phyloP scores from a whole-genome alignment of 2,329 filamentous ascomycete genomes.

The Pleomassaria siparia region DNA sequence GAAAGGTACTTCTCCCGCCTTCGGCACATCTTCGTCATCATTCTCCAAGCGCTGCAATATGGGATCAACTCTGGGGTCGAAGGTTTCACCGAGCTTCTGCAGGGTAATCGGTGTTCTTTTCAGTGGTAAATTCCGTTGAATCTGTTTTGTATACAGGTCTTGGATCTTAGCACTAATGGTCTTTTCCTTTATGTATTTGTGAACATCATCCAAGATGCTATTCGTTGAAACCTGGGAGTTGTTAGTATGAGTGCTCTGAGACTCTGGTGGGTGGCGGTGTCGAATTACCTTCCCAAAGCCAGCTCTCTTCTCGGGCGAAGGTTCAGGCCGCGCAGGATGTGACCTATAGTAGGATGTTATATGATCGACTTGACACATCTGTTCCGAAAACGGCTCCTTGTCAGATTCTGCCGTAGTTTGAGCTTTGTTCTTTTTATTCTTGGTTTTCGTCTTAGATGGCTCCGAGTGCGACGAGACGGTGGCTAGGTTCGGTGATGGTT shows the following conservation, averaged over 20 bases:
- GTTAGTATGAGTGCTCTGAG: neutral
- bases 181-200: neutral
- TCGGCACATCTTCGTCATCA: neutral
- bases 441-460: constrained; percentile 2
- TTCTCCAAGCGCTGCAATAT: neutral
- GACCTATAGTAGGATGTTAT: neutral
- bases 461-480: neutral
- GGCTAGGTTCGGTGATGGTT: constrained; percentile 5
- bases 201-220: neutral
- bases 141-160: neutral
- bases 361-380: neutral
- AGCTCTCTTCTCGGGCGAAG: neutral
- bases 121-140: neutral
- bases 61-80: neutral
- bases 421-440: constrained; percentile 8
- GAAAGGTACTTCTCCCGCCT: constrained; percentile 1
- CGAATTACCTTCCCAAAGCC: neutral
- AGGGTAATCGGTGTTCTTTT: neutral
- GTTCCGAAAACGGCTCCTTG: neutral
- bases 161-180: neutral
- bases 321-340: neutral
- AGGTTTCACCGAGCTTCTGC: neutral
- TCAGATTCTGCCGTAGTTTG: neutral
- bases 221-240: neutral
- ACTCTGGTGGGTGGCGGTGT: neutral